phyloP scores from a whole-genome alignment of 768 basidiomycete species.

The Tricholoma bakamatsutake region DNA sequence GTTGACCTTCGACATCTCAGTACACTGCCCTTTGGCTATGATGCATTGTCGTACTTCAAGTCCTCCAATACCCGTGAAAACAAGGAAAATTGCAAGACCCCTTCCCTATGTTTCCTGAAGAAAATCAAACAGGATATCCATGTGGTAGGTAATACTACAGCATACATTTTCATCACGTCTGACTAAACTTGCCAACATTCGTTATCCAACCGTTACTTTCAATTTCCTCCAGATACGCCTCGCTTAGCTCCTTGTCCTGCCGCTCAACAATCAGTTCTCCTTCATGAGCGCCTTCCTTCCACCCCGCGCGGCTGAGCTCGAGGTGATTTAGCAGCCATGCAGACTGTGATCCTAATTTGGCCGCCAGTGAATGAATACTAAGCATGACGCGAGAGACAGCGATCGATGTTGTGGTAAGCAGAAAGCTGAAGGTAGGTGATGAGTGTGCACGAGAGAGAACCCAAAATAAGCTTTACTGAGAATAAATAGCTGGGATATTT shows the following conservation, averaged over 20 bases:
- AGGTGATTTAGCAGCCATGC: conserved; percentile 39
- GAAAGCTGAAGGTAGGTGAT: conserved; percentile 12
- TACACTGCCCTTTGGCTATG: no score
- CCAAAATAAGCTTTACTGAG: conserved; percentile 21
- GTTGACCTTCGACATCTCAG: no score
- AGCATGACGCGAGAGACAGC: conserved; percentile 25
- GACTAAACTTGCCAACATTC: conserved; percentile 11
- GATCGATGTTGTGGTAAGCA: conserved; percentile 23
- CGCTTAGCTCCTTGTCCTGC: conserved; percentile 9
- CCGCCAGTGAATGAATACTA: conserved; percentile 33
- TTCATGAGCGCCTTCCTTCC: conserved; percentile 28
- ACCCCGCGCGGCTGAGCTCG: conserved; percentile 38
- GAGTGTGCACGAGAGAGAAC: not conserved
- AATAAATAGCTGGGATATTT: conserved; percentile 31
- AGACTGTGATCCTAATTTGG: conserved; percentile 33
- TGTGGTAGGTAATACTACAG: not conserved
- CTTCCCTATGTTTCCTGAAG: no score
- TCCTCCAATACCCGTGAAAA: no score
- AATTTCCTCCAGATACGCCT: conserved; percentile 6
- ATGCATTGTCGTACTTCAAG: no score
- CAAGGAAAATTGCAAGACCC: no score
- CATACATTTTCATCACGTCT: conserved; percentile 6
- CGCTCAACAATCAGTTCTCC: conserved; percentile 34
- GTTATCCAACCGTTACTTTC: conserved; percentile 1
- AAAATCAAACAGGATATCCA: not conserved